These are phyloP conservation scores for Rhinocladiella mackenziei DNA, from an alignment of 2,329 filamentous ascomycete species.

Conservation along the genomic window DNA sequence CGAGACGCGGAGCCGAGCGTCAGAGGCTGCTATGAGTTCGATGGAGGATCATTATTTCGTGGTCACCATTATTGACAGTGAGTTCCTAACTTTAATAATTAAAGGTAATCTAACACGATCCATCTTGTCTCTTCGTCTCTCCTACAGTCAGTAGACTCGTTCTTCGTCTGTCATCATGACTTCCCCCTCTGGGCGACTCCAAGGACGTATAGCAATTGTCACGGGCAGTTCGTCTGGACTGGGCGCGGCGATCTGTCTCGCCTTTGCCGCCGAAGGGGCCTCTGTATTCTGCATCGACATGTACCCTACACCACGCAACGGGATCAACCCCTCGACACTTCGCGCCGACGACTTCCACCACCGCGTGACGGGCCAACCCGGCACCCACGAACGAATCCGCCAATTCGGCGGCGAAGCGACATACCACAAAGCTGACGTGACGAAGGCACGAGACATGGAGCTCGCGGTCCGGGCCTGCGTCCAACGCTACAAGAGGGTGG, in stretches of 20 bases:
- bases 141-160: no score
- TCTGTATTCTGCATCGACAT: constrained; percentile 40
- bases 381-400: constrained; percentile 26
- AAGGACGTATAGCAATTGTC: constrained; percentile 67
- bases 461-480: constrained; percentile 22
- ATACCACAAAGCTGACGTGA: constrained; percentile 23
- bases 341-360: constrained; percentile 15
- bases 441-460: constrained; percentile 19
- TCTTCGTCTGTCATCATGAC: constrained; percentile 1
- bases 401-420: constrained; percentile 17
- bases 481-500: constrained; percentile 49
- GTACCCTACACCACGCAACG: constrained; percentile 16
- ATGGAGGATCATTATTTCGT: no score
- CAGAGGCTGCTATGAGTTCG: no score
- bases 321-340: constrained; percentile 12
- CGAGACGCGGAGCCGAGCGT: no score
- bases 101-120: no score
- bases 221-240: constrained; percentile 77
- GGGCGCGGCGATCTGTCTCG: constrained; percentile 67
- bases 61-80: no score
- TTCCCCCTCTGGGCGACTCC: constrained; percentile 10
- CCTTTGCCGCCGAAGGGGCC: constrained; percentile 66
- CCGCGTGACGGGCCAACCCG: constrained; percentile 15
- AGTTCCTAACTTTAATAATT: no score
- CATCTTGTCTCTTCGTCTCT: no score